These are phyloP conservation scores for Beauveria caledonica DNA, from an alignment of 2,329 filamentous ascomycete genomes.

Conservation along the genomic window DNA sequence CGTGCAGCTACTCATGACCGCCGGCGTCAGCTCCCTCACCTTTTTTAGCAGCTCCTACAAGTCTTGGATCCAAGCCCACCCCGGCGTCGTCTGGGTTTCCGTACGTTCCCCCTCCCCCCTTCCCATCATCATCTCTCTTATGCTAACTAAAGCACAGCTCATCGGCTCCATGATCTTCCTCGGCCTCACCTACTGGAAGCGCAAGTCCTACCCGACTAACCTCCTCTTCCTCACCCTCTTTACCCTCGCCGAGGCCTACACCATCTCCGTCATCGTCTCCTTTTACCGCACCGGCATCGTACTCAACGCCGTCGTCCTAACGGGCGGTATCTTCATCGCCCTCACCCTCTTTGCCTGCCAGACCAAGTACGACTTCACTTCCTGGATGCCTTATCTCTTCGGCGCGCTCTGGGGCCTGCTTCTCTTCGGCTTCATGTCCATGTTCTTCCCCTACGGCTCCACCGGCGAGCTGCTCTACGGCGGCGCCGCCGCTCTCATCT, in stretches of 20 bases:
- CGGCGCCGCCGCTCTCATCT: constrained; percentile 72
- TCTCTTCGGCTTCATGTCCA: constrained; percentile 85
- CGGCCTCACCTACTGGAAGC: constrained; percentile 88
- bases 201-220: constrained; percentile 91
- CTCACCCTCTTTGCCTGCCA: constrained; percentile 89
- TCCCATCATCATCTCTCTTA: neutral
- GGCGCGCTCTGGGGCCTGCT: constrained; percentile 84
- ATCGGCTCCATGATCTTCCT: constrained; percentile 79
- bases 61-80: constrained; percentile 76
- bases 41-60: constrained; percentile 79
- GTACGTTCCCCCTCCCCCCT: constrained; percentile 32
- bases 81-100: constrained; percentile 78
- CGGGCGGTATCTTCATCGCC: constrained; percentile 72
- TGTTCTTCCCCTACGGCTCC: constrained; percentile 78
- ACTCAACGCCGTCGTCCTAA: constrained; percentile 82
- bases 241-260: constrained; percentile 87
- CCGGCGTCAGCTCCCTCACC: constrained; percentile 69
- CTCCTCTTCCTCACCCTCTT: constrained; percentile 86
- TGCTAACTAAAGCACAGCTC: constrained; percentile 36
- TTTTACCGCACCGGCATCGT: constrained; percentile 82
- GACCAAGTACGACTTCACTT: constrained; percentile 96
- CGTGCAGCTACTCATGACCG: constrained; percentile 83
- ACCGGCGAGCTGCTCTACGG: constrained; percentile 82
- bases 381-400: constrained; percentile 93
- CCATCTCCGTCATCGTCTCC: constrained; percentile 83